A percentile compares a stretch with the other conserved stretches of the same genome.
These are phyloP conservation scores for Amanita polypyramis DNA, from an alignment of 768 basidiomycete species.

Conservation along the genomic window DNA sequence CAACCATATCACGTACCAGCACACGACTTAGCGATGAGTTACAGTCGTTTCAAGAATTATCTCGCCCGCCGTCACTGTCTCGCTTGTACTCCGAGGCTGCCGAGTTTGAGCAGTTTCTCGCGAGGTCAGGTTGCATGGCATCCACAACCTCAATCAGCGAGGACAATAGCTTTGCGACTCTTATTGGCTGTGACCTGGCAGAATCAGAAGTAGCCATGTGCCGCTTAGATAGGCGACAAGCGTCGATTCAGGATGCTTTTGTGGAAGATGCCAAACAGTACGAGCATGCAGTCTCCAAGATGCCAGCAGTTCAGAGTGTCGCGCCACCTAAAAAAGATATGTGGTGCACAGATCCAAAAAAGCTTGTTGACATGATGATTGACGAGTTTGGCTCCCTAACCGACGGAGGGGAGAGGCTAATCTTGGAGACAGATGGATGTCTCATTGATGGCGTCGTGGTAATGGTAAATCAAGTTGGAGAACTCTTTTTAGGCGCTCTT, in stretches of 20 bases:
- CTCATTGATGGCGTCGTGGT: slow-evolving; percentile 38
- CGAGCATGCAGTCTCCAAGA: no score
- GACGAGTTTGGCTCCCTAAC: slow-evolving; percentile 49
- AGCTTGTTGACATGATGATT: slow-evolving; percentile 38
- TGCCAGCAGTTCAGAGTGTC: neutral
- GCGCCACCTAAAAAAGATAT: slow-evolving; percentile 13
- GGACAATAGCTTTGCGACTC: slow-evolving; percentile 26
- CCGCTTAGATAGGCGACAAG: neutral
- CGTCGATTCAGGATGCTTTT: neutral
- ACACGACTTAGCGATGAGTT: neutral
- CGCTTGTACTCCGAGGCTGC: slow-evolving; percentile 28
- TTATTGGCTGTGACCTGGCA: slow-evolving; percentile 32
- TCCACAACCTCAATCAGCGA: slow-evolving; percentile 8
- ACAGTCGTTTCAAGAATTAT: neutral
- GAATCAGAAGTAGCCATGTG: neutral
- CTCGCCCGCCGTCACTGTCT: slow-evolving; percentile 19
- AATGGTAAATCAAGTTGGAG: slow-evolving; percentile 24
- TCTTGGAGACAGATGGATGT: slow-evolving; percentile 43
- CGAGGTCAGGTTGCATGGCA: slow-evolving; percentile 16
- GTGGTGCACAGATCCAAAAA: slow-evolving; percentile 30
- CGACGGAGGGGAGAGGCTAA: slow-evolving; percentile 35
- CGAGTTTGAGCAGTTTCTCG: slow-evolving; percentile 26
- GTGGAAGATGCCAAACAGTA: neutral
- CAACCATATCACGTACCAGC: neutral
- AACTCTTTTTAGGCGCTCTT: neutral